Percentiles rank a stretch among this genome's conserved stretches.
These are phyloP conservation scores for Pseudogymnoascus sp. DNA, from an alignment of 2,329 filamentous ascomycete species.

Conservation along the genomic window DNA sequence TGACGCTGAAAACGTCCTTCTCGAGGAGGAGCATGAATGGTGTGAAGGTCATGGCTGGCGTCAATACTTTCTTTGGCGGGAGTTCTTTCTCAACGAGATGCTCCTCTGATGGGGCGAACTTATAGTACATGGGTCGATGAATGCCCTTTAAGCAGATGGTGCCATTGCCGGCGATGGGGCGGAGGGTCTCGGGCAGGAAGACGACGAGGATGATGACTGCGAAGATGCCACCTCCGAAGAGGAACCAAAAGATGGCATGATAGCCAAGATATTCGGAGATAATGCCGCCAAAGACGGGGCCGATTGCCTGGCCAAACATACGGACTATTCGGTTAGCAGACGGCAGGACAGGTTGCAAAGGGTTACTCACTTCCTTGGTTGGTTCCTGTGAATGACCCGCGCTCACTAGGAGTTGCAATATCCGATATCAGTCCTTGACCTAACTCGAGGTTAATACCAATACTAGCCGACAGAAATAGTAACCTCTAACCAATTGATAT, in stretches of 20 bases:
- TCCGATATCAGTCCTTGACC: conserved; percentile 37
- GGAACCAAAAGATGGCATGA: conserved; percentile 35
- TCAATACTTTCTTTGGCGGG: conserved; percentile 25
- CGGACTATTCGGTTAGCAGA: conserved; percentile 26
- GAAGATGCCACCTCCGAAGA: conserved; percentile 29
- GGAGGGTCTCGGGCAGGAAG: conserved; percentile 36
- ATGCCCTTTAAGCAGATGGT: conserved; percentile 33
- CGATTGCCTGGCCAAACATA: conserved; percentile 39
- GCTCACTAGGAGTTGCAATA: conserved; percentile 31
- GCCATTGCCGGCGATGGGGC: conserved; percentile 34
- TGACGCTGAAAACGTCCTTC: conserved; percentile 39
- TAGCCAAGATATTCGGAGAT: conserved; percentile 31
- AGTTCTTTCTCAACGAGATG: conserved; percentile 12
- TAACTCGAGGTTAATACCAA: conserved; percentile 12
- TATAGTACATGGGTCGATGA: conserved; percentile 35
- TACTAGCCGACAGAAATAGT: background rate
- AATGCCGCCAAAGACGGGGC: conserved; percentile 37
- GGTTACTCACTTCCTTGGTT: conserved; percentile 31
- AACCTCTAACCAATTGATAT: conserved; percentile 37
- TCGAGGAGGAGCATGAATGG: conserved; percentile 37
- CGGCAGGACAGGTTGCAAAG: background rate
- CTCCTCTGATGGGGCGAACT: conserved; percentile 14
- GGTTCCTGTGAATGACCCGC: conserved; percentile 34
- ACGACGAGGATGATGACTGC: conserved; percentile 29
- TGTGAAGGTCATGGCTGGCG: conserved; percentile 29